These are phyloP conservation scores for Globisporangium yorkense DNA, from an alignment of 352 stramenopile genomes.

Conservation along the genomic window DNA sequence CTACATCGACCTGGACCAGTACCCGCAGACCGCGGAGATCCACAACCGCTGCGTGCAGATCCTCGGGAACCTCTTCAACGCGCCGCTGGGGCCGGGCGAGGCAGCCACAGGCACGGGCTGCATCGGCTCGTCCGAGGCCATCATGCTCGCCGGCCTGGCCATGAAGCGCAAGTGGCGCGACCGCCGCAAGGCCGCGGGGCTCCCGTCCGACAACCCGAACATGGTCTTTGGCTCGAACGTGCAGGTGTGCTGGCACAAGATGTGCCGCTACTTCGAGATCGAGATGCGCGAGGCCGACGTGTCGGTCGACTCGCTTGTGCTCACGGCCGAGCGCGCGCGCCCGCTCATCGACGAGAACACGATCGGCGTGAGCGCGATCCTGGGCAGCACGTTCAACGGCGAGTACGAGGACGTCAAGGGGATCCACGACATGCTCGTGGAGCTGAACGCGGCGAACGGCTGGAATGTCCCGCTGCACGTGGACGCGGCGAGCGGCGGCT, in stretches of 20 bases:
- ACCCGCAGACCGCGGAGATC: slow-evolving; percentile 90
- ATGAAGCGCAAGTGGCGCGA: slow-evolving; percentile 91
- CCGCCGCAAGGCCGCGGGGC: slow-evolving; percentile 65
- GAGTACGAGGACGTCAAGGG: slow-evolving; percentile 90
- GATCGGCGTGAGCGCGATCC: slow-evolving; percentile 88
- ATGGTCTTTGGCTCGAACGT: slow-evolving; percentile 92
- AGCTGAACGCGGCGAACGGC: slow-evolving; percentile 78
- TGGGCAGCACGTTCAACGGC: slow-evolving; percentile 91
- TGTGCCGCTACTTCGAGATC: slow-evolving; percentile 94
- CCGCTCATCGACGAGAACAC: slow-evolving; percentile 90
- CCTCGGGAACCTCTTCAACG: slow-evolving; percentile 89
- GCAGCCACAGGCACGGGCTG: slow-evolving; percentile 80
- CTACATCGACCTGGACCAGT: slow-evolving; percentile 92
- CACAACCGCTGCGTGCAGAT: slow-evolving; percentile 92
- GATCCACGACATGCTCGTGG: slow-evolving; percentile 85
- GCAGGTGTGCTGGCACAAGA: slow-evolving; percentile 93
- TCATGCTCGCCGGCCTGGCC: slow-evolving; percentile 87
- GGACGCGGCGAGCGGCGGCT: slow-evolving; percentile 88
- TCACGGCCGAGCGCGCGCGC: slow-evolving; percentile 73
- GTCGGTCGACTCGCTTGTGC: slow-evolving; percentile 76
- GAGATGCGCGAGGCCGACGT: slow-evolving; percentile 87
- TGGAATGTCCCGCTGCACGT: slow-evolving; percentile 89
- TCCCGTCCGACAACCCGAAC: slow-evolving; percentile 87
- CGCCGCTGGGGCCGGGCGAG: slow-evolving; percentile 47
- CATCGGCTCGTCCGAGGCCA: slow-evolving; percentile 91